Percentiles rank a stretch among this genome's conserved stretches.
Evolutionary conservation across 805 yeast genomes (phyloP).

Genomic region (Tetrapisispora iriomotensis): DNA sequence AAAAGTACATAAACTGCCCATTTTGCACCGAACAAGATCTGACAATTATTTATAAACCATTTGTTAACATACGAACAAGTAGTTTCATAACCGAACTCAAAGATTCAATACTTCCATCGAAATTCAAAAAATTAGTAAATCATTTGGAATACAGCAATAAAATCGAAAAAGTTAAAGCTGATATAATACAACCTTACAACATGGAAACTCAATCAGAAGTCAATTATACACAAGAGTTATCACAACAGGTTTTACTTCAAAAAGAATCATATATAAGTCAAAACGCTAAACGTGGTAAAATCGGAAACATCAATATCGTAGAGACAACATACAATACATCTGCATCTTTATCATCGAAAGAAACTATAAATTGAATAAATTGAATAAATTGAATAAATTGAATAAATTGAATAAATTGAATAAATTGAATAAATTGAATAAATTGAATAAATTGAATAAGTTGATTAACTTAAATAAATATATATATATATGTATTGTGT

Average conservation of each 20-base stretch:
- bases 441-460: no score
- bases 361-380: not conserved
- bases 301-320: not conserved
- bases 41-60: not conserved
- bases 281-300: no score
- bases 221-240: no score
- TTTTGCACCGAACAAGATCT: not conserved
- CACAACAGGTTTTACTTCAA: no score
- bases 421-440: no score
- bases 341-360: constrained; percentile 1
- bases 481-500: no score
- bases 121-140: not conserved
- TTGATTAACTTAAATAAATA: no score
- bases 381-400: no score
- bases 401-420: no score
- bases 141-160: not conserved
- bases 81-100: not conserved
- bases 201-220: no score
- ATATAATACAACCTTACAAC: not conserved
- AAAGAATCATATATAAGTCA: no score
- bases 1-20: not conserved
- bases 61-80: not conserved
- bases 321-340: not conserved
- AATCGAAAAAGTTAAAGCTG: not conserved
- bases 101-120: not conserved